Percentiles rank a stretch among this genome's conserved stretches.
Evolutionary conservation across 2,329 filamentous ascomycete species (phyloP).

Genomic region (Alternaria postmessia): DNA sequence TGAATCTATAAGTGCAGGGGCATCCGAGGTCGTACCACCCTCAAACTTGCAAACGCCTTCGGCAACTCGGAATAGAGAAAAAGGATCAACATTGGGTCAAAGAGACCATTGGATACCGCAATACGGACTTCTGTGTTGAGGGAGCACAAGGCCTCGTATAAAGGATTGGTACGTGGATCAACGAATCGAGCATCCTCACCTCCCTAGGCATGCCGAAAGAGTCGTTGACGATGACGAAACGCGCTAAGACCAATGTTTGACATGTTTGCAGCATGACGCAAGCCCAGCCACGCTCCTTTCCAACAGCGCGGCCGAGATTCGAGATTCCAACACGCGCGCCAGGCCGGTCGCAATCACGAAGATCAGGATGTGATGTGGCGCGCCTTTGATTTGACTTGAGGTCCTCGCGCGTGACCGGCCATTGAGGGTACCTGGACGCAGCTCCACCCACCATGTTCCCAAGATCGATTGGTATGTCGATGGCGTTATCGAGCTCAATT

Average conservation of each 20-base stretch:
- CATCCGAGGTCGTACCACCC: too few relatives aligned
- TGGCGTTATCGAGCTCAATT: slow-evolving; percentile 3
- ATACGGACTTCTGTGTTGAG: too few relatives aligned
- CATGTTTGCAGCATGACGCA: slow-evolving; percentile 11
- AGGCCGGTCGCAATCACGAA: neutral
- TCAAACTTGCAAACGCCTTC: too few relatives aligned
- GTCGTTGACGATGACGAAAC: neutral
- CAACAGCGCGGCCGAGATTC: slow-evolving; percentile 1
- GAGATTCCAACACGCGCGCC: neutral
- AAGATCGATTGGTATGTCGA: neutral
- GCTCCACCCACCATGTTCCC: neutral
- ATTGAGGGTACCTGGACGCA: neutral
- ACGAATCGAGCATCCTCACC: too few relatives aligned
- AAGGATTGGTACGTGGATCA: neutral
- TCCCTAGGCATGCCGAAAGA: too few relatives aligned
- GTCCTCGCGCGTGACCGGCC: neutral
- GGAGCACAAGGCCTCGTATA: too few relatives aligned
- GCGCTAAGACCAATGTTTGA: neutral
- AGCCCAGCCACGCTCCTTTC: slow-evolving; percentile 5
- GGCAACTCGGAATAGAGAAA: too few relatives aligned
- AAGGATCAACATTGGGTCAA: too few relatives aligned
- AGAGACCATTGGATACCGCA: too few relatives aligned
- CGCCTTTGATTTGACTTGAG: neutral
- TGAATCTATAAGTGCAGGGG: neutral
- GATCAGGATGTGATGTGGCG: neutral